A percentile compares a stretch with the other conserved stretches of the same genome.
Conservation (phyloP, 1,139 yeast genomes). For the Scheffersomyces parashehatae region DNA sequence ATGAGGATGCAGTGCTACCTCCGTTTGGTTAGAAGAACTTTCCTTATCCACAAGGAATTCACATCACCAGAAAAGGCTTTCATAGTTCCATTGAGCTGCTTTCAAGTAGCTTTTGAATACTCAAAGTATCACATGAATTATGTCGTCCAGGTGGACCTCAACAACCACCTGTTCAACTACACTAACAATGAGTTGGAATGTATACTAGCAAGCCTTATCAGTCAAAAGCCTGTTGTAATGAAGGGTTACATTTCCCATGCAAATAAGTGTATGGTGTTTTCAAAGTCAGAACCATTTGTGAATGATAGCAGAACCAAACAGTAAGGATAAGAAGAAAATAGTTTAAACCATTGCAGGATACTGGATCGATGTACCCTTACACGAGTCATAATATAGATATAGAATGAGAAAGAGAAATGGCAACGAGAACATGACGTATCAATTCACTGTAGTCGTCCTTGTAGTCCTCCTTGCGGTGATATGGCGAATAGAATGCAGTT, state of each 20-base stretch:
- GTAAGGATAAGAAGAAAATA: no score
- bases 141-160: slow-evolving; percentile 1
- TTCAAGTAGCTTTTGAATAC: slow-evolving; percentile 48
- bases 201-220: slow-evolving; percentile 65
- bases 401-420: no score
- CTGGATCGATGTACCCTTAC: no score
- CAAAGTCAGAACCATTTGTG: slow-evolving; percentile 73
- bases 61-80: slow-evolving; percentile 22
- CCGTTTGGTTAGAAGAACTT: slow-evolving; percentile 53
- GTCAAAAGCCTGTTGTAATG: slow-evolving; percentile 46
- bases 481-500: no score
- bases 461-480: no score
- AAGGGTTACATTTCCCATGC: slow-evolving; percentile 86
- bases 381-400: no score
- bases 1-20: slow-evolving; percentile 54
- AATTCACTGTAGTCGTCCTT: no score
- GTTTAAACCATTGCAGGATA: no score
- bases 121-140: slow-evolving; percentile 21
- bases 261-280: slow-evolving; percentile 70
- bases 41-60: slow-evolving; percentile 32
- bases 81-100: slow-evolving; percentile 48
- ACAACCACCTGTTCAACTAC: background rate
- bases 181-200: slow-evolving; percentile 64
- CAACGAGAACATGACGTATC: no score
- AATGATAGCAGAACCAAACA: no score